These are phyloP conservation scores for Haplosporangium sp. DNA, from an alignment of 371 early-diverging fungal species.

Conservation along the genomic window DNA sequence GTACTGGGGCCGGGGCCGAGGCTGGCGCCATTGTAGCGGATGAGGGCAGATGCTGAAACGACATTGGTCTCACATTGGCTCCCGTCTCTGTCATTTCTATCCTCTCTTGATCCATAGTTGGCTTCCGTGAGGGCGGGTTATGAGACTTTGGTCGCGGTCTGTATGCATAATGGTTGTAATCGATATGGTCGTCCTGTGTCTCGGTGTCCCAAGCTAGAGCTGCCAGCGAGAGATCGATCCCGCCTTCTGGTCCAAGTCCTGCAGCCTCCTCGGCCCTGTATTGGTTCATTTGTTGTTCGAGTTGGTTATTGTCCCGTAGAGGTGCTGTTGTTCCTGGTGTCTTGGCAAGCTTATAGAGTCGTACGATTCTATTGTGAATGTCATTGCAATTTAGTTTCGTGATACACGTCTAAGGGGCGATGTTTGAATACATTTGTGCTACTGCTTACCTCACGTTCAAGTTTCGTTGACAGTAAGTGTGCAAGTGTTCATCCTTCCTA, in stretches of 20 bases:
- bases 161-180: conserved; percentile 50
- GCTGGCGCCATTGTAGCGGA: not conserved
- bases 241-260: conserved; percentile 16
- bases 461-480: conserved; percentile 48
- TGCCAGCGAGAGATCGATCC: conserved; percentile 39
- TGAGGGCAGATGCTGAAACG: conserved; percentile 5
- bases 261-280: conserved; percentile 18
- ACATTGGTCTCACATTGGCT: too few relatives aligned
- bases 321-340: conserved; percentile 38
- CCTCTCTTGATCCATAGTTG: conserved; percentile 12
- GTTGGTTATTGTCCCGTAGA: conserved; percentile 28
- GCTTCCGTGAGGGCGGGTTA: conserved; percentile 25
- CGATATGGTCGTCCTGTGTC: conserved; percentile 42
- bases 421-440: too few relatives aligned
- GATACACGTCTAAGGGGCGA: too few relatives aligned
- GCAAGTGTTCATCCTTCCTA: conserved; percentile 49
- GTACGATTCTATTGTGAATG: conserved; percentile 27
- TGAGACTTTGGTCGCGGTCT: conserved; percentile 38
- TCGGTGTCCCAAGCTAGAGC: conserved; percentile 53
- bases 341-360: conserved; percentile 41
- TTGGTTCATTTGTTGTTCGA: conserved; percentile 31
- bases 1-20: conserved; percentile 9
- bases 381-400: not conserved
- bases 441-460: conserved; percentile 49
- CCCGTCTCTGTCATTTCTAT: conserved; percentile 45